phyloP scores from a whole-genome alignment of 2,329 filamentous ascomycete genomes.

The Karstenula rhodostoma region DNA sequence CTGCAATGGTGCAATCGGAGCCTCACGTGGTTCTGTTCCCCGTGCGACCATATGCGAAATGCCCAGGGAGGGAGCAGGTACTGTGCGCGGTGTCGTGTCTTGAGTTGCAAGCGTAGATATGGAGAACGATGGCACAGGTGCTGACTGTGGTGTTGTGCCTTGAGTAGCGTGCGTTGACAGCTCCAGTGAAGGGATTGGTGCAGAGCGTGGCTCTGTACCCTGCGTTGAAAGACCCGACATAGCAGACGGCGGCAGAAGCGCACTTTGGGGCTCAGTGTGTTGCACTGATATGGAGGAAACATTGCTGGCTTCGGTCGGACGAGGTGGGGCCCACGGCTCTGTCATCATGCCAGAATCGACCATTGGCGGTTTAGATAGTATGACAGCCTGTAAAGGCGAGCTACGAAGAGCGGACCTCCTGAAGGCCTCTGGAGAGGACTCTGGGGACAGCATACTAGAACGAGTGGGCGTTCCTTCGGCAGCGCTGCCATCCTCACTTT shows the following conservation, averaged over 20 bases:
- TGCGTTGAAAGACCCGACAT: constrained; percentile 7
- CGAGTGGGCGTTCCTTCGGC: constrained; percentile 47
- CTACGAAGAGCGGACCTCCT: constrained; percentile 29
- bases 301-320: constrained; percentile 20
- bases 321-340: constrained; percentile 61
- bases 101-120: constrained; percentile 34
- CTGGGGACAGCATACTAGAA: constrained; percentile 42
- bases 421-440: constrained; percentile 42
- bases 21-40: constrained; percentile 28
- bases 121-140: constrained; percentile 26
- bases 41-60: constrained; percentile 28
- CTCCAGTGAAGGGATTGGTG: constrained; percentile 22
- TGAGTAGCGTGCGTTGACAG: constrained; percentile 35
- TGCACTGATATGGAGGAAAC: constrained; percentile 41
- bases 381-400: constrained; percentile 33
- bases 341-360: constrained; percentile 71
- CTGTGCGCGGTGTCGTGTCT: constrained; percentile 32
- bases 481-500: constrained; percentile 64
- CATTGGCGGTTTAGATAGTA: constrained; percentile 53
- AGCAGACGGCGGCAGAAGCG: constrained; percentile 9
- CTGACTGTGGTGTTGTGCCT: constrained; percentile 31
- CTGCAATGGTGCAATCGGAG: constrained; percentile 24
- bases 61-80: constrained; percentile 25
- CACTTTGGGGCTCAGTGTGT: constrained; percentile 32
- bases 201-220: constrained; percentile 25